A percentile compares a stretch with the other conserved stretches of the same genome.
phyloP scores from a whole-genome alignment of 1,284 basidiomycete species.

The Tilletiopsis washingtonensis region DNA sequence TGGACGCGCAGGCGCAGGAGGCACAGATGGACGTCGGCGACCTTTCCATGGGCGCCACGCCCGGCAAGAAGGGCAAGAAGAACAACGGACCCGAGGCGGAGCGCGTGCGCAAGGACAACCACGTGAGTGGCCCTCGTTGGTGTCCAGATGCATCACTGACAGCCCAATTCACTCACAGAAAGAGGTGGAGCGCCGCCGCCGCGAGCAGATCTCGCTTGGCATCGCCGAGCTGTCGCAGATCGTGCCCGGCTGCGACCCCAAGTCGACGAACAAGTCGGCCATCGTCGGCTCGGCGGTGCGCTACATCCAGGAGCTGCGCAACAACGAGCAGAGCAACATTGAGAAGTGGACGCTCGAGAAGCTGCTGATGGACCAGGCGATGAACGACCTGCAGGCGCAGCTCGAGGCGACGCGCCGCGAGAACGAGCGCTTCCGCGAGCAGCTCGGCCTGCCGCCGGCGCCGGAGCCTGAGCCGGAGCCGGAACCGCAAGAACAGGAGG shows the following conservation, averaged over 20 bases:
- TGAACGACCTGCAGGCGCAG: slow-evolving; percentile 42
- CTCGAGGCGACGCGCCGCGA: slow-evolving; percentile 29
- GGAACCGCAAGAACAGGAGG: background rate
- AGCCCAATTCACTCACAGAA: slow-evolving; percentile 68
- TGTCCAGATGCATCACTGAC: too few species aligned
- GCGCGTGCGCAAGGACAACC: slow-evolving; percentile 40
- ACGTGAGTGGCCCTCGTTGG: too few species aligned
- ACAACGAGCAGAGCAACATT: slow-evolving; percentile 79
- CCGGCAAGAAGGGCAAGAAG: slow-evolving; percentile 1
- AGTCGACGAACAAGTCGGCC: slow-evolving; percentile 68
- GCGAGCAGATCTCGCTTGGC: slow-evolving; percentile 90
- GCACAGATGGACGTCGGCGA: background rate
- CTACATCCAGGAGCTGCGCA: slow-evolving; percentile 81
- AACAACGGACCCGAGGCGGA: slow-evolving; percentile 31
- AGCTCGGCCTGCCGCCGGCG: slow-evolving; percentile 15
- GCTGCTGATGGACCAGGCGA: slow-evolving; percentile 74
- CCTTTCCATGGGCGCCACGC: background rate
- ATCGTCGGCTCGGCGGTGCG: slow-evolving; percentile 73
- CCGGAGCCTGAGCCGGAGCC: slow-evolving; percentile 10
- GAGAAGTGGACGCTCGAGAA: slow-evolving; percentile 88
- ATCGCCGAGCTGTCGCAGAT: slow-evolving; percentile 85
- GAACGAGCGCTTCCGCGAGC: slow-evolving; percentile 28
- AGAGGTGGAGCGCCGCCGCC: slow-evolving; percentile 88
- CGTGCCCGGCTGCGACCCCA: slow-evolving; percentile 70
- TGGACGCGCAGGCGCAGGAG: background rate